Percentiles rank a stretch among this genome's conserved stretches.
Evolutionary conservation across 371 early-diverging fungal genomes (phyloP).

Genomic region (Coemansia sp.): DNA sequence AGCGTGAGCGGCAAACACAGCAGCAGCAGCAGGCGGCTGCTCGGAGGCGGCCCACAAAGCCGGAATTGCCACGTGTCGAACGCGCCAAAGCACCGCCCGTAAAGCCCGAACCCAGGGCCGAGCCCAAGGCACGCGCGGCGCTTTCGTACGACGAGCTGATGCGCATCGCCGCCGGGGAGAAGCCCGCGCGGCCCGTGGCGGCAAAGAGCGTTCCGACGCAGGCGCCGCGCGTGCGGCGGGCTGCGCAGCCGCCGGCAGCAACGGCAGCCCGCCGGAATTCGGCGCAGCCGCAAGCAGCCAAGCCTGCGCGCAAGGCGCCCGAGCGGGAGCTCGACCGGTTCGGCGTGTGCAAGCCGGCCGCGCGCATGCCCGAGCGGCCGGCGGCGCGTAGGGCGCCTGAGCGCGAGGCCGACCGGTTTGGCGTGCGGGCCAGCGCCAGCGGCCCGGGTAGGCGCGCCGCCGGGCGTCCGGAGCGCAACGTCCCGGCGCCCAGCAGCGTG

Average conservation of each 20-base stretch:
- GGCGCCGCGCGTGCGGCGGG: background rate
- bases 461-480: no score
- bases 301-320: slow-evolving; percentile 6
- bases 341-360: slow-evolving; percentile 26
- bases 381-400: slow-evolving; percentile 15
- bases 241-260: no score
- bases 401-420: slow-evolving; percentile 49
- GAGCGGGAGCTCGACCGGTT: slow-evolving; percentile 50
- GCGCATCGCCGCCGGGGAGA: slow-evolving; percentile 36
- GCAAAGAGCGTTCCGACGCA: background rate
- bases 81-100: background rate
- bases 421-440: slow-evolving; percentile 16
- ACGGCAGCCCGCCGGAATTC: background rate
- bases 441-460: background rate
- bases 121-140: background rate
- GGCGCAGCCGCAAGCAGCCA: background rate
- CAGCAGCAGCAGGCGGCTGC: slow-evolving; percentile 12
- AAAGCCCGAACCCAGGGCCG: background rate
- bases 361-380: background rate
- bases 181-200: no score
- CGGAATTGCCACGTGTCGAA: background rate
- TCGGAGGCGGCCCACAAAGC: background rate
- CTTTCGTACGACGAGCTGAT: slow-evolving; percentile 50
- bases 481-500: background rate
- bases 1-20: slow-evolving; percentile 9